Evolutionary conservation across 176 grass and related monocot genomes (phyloP).

Genomic region (Dactylis glomerata): DNA sequence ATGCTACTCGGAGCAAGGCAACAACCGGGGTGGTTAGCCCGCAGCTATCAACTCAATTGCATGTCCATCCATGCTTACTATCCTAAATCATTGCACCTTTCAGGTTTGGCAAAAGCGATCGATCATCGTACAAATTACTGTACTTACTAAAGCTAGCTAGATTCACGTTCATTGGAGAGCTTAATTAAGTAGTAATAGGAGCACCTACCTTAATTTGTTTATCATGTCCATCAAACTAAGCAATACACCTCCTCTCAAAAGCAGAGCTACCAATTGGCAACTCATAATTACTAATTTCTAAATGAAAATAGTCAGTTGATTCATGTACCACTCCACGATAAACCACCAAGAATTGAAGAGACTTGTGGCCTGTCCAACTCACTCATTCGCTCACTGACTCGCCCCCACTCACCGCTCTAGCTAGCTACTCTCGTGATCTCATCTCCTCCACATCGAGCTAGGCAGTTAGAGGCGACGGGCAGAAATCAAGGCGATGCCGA

Average conservation of each 20-base stretch:
- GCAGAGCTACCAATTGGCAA: neutral
- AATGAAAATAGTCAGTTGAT: neutral
- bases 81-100: neutral
- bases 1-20: neutral
- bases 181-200: neutral
- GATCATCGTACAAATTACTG: neutral
- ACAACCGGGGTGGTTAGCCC: constrained; percentile 30
- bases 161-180: neutral
- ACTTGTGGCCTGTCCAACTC: neutral
- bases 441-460: neutral
- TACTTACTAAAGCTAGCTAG: neutral
- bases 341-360: neutral
- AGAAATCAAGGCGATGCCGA: constrained; percentile 27
- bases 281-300: neutral
- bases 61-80: neutral
- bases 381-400: neutral
- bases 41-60: constrained; percentile 9
- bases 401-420: neutral
- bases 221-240: neutral
- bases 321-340: neutral
- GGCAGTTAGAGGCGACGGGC: no score
- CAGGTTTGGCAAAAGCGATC: neutral
- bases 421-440: neutral
- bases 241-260: neutral
- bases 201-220: neutral